A percentile compares a stretch with the other conserved stretches of the same genome.
Conservation (phyloP, 2,329 filamentous ascomycete species). For the Daldinia eschscholtzii region DNA sequence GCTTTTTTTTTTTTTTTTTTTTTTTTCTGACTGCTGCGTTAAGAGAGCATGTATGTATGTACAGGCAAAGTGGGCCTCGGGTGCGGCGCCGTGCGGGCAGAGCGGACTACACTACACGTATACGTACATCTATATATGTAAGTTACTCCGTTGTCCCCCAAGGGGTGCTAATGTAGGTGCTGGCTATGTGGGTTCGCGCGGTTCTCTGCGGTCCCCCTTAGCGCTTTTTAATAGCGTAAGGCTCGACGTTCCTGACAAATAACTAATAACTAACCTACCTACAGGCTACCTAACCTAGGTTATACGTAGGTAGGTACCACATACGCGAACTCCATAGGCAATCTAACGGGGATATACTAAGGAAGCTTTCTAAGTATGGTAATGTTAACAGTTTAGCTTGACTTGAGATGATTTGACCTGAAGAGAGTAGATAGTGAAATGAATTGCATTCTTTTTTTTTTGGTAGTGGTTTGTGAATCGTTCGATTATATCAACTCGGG, state of each 20-base stretch:
- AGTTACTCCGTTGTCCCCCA: background rate
- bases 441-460: background rate
- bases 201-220: background rate
- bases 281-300: too few relatives aligned
- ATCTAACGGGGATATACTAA: too few relatives aligned
- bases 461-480: background rate
- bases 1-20: background rate
- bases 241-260: slow-evolving; percentile 28
- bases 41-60: background rate
- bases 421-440: too few relatives aligned
- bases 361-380: background rate
- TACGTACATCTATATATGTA: too few relatives aligned
- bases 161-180: background rate
- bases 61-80: background rate
- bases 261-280: background rate
- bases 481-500: slow-evolving; percentile 2
- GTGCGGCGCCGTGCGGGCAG: slow-evolving; percentile 15
- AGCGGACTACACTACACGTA: slow-evolving; percentile 2
- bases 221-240: slow-evolving; percentile 12
- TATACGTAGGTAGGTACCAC: background rate
- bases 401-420: background rate
- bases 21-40: background rate
- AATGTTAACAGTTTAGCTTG: slow-evolving; percentile 2
- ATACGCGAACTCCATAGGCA: too few relatives aligned
- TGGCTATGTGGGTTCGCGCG: background rate